These are phyloP conservation scores for Lizonia empirigonia DNA, from an alignment of 2,329 filamentous ascomycete species.

Conservation along the genomic window DNA sequence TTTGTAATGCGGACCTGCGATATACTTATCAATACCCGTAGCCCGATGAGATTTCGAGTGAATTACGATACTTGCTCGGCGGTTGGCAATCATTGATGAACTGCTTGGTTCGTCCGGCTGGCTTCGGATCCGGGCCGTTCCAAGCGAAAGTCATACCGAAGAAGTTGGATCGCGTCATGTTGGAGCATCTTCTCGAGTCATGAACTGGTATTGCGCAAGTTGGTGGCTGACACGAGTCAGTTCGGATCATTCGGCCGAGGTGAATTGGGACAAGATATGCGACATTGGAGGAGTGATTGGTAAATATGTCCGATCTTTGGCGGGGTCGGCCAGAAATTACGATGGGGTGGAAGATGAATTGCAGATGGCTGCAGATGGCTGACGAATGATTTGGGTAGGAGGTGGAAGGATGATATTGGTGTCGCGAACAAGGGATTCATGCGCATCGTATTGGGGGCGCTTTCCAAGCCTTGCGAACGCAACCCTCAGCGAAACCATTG, in stretches of 20 bases:
- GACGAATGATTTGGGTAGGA: neutral
- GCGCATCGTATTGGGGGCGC: neutral
- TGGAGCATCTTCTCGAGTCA: neutral
- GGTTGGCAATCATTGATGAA: no score
- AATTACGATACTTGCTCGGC: no score
- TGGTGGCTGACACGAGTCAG: neutral
- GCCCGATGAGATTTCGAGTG: no score
- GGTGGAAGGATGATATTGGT: neutral
- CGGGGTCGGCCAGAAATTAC: no score
- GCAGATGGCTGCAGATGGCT: neutral
- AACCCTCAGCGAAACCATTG: neutral
- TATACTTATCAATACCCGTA: no score
- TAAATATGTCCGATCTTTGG: neutral
- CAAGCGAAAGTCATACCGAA: neutral
- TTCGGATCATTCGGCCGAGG: neutral
- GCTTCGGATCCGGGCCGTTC: neutral
- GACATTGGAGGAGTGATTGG: neutral
- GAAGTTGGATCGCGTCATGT: neutral
- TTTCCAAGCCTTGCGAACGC: neutral
- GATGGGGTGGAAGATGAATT: neutral
- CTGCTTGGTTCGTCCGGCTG: neutral
- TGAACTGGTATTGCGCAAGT: neutral
- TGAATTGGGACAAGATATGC: neutral
- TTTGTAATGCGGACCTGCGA: no score
- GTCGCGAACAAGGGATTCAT: neutral